Base-by-base conservation (phyloP, 2,329 filamentous ascomycete species). In the Aspergillus pseudonomiae region DNA sequence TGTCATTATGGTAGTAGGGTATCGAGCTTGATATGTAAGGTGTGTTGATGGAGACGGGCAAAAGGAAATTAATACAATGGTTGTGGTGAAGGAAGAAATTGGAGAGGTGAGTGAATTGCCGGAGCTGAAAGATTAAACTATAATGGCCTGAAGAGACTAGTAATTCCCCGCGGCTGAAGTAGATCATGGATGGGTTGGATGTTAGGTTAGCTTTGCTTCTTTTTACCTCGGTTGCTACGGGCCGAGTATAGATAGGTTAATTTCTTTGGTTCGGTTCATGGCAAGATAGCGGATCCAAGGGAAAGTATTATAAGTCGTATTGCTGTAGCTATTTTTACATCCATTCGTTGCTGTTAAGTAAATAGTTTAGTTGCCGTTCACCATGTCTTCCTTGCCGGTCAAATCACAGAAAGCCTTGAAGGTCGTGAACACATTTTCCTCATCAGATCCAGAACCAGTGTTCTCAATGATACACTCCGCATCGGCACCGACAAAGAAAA, bases 391-490 rank as follows among this genome's bases (percentile, higher is more conserved):
- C 70, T 81, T 78, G 26, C 79, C 81, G 14, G 88, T 86, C 65
- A 96, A 83, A 82, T 97, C 94, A 73, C 93, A 97, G 77, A 96
- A 97, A 0, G 94, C 95, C 82, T 94, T 95, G 83, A 96, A 99
- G 0, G 91, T 94, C 30, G 91, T 90, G 69, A 98, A 90, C 61
- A 90, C 87, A 62, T 93, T 89, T 30, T 88, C 88, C 0, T 84
- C 80, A 0, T 75, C 83, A 1, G 81, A 82, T 55, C 83, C 82
- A 1, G 81, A 82, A 54, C 83, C 82, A 16, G 78, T 81, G 65
- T 82, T 92, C 80, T 97, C 90, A 57, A 98, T 80, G 3, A 94
- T 86, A 41, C 91, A 84, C 78, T 96, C 91, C 0, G 95, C 94
- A 21, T 91, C 94, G 2, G 95, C 91, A 2, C 95, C 95, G 4